Conservation (phyloP, 352 stramenopile species). For the Phytophthora palmivora region DNA sequence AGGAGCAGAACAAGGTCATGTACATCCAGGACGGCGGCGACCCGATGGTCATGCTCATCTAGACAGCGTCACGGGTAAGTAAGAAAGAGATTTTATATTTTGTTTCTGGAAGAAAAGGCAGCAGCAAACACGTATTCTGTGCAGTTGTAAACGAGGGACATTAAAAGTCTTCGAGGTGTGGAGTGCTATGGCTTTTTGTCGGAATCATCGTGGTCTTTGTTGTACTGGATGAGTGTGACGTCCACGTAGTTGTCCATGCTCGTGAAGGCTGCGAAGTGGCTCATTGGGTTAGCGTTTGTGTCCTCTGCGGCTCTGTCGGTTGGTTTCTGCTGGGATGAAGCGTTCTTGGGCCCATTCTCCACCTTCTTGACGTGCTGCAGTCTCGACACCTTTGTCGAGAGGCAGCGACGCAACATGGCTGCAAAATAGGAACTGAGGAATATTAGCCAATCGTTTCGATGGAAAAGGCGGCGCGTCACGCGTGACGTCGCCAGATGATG, state of each 20-base stretch:
- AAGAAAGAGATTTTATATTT: constrained; percentile 45
- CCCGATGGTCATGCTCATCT: constrained; percentile 89
- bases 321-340: background rate
- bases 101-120: constrained; percentile 34
- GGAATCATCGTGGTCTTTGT: constrained; percentile 29
- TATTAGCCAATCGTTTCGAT: constrained; percentile 14
- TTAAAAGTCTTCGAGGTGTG: constrained; percentile 6
- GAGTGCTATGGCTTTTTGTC: constrained; percentile 13
- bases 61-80: constrained; percentile 31
- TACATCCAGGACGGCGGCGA: constrained; percentile 86
- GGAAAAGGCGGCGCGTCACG: constrained; percentile 20
- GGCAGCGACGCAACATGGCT: constrained; percentile 19
- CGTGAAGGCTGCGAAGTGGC: constrained; percentile 70
- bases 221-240: constrained; percentile 72
- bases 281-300: constrained; percentile 32
- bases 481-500: constrained; percentile 13
- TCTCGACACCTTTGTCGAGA: constrained; percentile 29
- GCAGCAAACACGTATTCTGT: constrained; percentile 30
- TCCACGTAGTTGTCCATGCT: constrained; percentile 81
- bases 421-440: constrained; percentile 5
- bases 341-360: constrained; percentile 1
- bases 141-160: constrained; percentile 13
- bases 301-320: background rate
- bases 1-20: constrained; percentile 92
- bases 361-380: constrained; percentile 15